Percentiles rank a stretch among this genome's conserved stretches.
phyloP scores from a whole-genome alignment of 306 rosid genomes.

The Cucurbita pepo region DNA sequence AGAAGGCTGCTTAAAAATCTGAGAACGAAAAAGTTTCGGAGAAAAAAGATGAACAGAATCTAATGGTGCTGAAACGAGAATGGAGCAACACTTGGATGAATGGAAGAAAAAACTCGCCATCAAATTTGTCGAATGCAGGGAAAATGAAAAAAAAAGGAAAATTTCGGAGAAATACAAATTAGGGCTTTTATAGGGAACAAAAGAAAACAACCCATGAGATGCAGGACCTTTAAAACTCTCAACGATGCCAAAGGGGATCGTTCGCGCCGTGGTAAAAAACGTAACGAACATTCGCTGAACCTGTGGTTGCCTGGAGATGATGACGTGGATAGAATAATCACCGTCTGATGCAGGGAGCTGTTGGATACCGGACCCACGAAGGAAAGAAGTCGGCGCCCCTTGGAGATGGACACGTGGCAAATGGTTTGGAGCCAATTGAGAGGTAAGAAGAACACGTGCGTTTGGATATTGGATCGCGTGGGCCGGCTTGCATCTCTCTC shows the following conservation, averaged over 20 bases:
- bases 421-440: background rate
- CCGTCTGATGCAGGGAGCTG: background rate
- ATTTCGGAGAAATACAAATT: background rate
- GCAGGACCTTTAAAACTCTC: background rate
- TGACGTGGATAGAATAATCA: slow-evolving; percentile 13
- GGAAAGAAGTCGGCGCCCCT: background rate
- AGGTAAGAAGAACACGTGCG: background rate
- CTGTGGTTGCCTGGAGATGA: background rate
- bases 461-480: background rate
- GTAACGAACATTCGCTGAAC: slow-evolving; percentile 26
- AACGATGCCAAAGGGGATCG: background rate
- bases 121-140: slow-evolving; percentile 11
- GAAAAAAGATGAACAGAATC: slow-evolving; percentile 21
- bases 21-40: slow-evolving; percentile 13
- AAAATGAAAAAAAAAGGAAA: background rate
- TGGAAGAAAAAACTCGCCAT: slow-evolving; percentile 48
- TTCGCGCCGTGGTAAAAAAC: background rate
- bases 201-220: background rate
- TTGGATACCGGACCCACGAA: background rate
- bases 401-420: background rate
- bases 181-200: background rate
- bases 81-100: slow-evolving; percentile 12
- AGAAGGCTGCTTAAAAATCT: slow-evolving; percentile 29
- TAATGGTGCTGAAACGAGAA: slow-evolving; percentile 17
- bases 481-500: background rate